Evolutionary conservation across 2,329 filamentous ascomycete species (phyloP), one percentile per base, ranked within the genome.

Genomic region (Rhynchosporium secalis): DNA sequence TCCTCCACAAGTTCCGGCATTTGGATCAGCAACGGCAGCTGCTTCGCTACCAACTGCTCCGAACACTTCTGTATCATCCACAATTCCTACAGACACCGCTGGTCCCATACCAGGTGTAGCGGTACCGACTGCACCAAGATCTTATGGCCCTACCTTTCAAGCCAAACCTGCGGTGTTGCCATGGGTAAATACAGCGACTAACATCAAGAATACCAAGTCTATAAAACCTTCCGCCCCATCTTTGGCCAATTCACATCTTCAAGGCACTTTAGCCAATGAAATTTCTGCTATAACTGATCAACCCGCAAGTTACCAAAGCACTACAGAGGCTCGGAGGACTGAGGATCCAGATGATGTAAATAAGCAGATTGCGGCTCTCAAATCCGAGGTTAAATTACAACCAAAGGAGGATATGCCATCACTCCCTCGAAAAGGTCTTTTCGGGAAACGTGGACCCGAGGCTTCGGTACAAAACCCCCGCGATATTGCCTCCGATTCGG

Each of bases 1-100:
- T 64, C 80, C 81, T 31, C 79, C 79, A 15, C 76, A 78, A 58
- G 81, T 85, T 13, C 82, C 82, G 31, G 81, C 82, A n/a, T 85
- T 84, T 72, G 79, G 79, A 33, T 79, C 78, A n/a, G 51, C 63
- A 6, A 61, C 63, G 41, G 43, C 63, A 15, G 56, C 64, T 20
- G 36, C 51, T 46, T 10, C 47, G 6, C 10, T 28, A 15, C 3
- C 47, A 15, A 31, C 28, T 15, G 10, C 33, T 13, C 47, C 26
- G 20, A 51, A 33, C 47, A 51, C 26, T 36, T n/a, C 47, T 33
- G 28, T 10, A 4, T 5, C 47, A 26, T n/a, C 47, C 40, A 46
- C 9, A 10, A 63, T 43, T 56, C 57, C 65, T 46, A 38, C 62
- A 3, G 31, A 52, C 5, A 33, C 12, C 26, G 31, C 61, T 57